Evolutionary conservation across 768 basidiomycete genomes (phyloP).

Genomic region (Tricholoma furcatifolium): DNA sequence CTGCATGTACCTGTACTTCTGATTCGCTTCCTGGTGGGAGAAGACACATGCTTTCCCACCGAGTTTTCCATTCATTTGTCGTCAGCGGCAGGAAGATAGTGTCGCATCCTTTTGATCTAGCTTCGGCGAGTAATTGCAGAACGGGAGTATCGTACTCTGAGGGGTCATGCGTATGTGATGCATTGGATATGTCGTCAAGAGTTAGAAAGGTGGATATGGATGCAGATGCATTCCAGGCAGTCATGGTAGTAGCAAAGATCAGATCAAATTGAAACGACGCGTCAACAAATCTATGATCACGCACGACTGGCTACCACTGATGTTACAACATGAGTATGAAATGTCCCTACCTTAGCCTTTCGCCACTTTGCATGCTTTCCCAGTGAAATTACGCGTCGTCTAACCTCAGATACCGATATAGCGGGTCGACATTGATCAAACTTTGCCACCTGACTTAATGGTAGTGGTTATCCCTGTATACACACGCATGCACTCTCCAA

Average conservation of each 20-base stretch:
- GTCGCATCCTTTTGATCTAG: slow-evolving; percentile 70
- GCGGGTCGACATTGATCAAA: no score
- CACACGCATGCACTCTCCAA: no score
- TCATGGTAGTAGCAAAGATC: slow-evolving; percentile 16
- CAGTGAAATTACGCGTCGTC: no score
- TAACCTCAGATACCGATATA: no score
- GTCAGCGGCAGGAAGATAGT: slow-evolving; percentile 84
- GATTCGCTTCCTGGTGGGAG: slow-evolving; percentile 47
- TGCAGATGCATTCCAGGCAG: slow-evolving; percentile 35
- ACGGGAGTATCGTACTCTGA: slow-evolving; percentile 43
- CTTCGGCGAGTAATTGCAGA: slow-evolving; percentile 48
- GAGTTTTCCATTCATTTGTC: slow-evolving; percentile 77
- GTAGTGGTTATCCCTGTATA: no score
- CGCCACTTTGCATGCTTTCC: no score
- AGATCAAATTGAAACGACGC: slow-evolving; percentile 8
- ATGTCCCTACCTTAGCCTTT: no score
- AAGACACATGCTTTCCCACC: slow-evolving; percentile 91
- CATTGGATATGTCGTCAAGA: slow-evolving; percentile 8
- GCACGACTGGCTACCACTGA: neutral
- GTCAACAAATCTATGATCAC: slow-evolving; percentile 7
- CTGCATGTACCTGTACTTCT: slow-evolving; percentile 39
- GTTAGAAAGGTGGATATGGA: slow-evolving; percentile 18
- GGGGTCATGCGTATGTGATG: slow-evolving; percentile 1
- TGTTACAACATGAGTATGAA: no score
- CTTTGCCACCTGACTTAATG: no score